phyloP scores from a whole-genome alignment of 2,329 filamentous ascomycete genomes.

The Nemania serpens region DNA sequence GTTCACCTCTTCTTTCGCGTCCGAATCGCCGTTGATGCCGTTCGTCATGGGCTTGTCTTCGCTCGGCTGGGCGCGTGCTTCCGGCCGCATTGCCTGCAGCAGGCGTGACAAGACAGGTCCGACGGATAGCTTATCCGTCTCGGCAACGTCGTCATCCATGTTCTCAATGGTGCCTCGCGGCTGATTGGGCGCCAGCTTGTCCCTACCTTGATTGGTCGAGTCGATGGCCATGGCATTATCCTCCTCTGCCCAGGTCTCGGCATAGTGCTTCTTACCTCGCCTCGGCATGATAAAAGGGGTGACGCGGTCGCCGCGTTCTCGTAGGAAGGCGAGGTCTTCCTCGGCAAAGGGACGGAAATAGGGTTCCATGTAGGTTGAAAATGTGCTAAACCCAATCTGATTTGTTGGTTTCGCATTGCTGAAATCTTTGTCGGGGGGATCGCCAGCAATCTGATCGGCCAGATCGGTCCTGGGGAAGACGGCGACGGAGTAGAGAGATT shows the following conservation, averaged over 20 bases:
- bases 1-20: slow-evolving; percentile 60
- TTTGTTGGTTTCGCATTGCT: slow-evolving; percentile 91
- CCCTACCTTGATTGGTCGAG: slow-evolving; percentile 61
- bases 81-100: slow-evolving; percentile 79
- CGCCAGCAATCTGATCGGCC: slow-evolving; percentile 82
- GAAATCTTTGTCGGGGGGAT: slow-evolving; percentile 92
- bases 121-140: slow-evolving; percentile 86
- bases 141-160: slow-evolving; percentile 82
- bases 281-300: slow-evolving; percentile 85
- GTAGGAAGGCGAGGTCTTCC: slow-evolving; percentile 90
- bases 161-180: slow-evolving; percentile 84
- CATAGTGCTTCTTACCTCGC: slow-evolving; percentile 83
- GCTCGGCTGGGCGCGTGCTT: slow-evolving; percentile 60
- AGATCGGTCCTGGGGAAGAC: slow-evolving; percentile 82
- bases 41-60: slow-evolving; percentile 64
- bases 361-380: slow-evolving; percentile 89
- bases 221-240: slow-evolving; percentile 81
- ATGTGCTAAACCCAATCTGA: slow-evolving; percentile 92
- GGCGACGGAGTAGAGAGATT: slow-evolving; percentile 85
- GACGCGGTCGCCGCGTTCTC: slow-evolving; percentile 84
- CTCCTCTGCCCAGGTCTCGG: slow-evolving; percentile 91
- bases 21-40: slow-evolving; percentile 49
- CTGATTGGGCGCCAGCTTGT: slow-evolving; percentile 77
- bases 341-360: slow-evolving; percentile 89
- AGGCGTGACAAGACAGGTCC: slow-evolving; percentile 85